Base-by-base conservation (phyloP, 1,284 basidiomycete species). In the Earliella scabrosa region DNA sequence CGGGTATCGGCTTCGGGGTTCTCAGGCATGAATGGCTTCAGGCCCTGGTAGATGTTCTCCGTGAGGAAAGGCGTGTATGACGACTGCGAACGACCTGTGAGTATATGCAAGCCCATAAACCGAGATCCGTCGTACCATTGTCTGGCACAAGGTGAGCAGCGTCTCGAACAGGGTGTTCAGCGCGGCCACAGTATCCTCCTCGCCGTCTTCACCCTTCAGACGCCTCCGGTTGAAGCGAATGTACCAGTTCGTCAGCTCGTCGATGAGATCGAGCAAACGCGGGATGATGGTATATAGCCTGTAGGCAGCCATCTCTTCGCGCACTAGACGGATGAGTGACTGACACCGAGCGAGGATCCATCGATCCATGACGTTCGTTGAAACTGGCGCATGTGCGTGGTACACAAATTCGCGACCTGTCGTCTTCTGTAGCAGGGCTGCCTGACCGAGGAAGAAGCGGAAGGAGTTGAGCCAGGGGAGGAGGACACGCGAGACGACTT, bases 241-340 rank as follows among this genome's bases (percentile, higher is more conserved):
- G 77, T 99, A 99, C 96, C 97, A 98, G 74, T 99, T 99, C 45
- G 97, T 99, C 57, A 99, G 81, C 74, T 99, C 97, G 66, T 97
- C 94, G 44, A 99, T 85, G 59, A 99, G 87, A 62, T 93, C 92
- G 54, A 98, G 81, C 51, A 99, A 79, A 27, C 93, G 86, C n/a
- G 95, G 95, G 58, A 98, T 94, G 75, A 99, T 93, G 56, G 95
- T 98, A 76, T 99, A 99, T n/a, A 99, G 83, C 54, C 96, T 85
- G 77, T 99, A 99, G 11, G 95, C 92, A 20, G 89, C 90, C 97
- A 99, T 99, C 79, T 99, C 97, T 68, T 91, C 82, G 59, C 87
- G 83, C 59, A 99, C 96, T 57, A 96, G 82, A 70, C 88, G 84
- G 77, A 99, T 98, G 67, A 99, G 83, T 16, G 93, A 95, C 76